Percentiles rank a stretch among this genome's conserved stretches.
Evolutionary conservation across 2,329 filamentous ascomycete genomes (phyloP).

Genomic region (Fusarium udum): DNA sequence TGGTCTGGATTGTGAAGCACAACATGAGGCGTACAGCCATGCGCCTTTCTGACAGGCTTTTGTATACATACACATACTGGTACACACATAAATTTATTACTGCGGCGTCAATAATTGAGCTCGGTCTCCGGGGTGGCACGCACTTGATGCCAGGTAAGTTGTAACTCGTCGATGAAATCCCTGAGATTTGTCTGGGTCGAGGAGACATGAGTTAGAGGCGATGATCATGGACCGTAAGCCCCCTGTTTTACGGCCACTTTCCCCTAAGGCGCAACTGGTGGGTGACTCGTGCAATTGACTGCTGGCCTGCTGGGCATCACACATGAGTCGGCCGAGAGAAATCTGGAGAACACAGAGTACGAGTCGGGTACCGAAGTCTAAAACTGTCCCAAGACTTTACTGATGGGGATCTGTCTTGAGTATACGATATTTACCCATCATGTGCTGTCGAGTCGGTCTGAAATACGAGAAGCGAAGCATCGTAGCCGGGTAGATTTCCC

Average conservation of each 20-base stretch:
- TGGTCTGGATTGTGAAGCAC: constrained; percentile 1
- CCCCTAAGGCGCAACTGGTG: constrained; percentile 2
- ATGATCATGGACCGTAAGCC: constrained; percentile 23
- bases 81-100: neutral
- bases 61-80: too few species aligned
- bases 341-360: constrained; percentile 5
- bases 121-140: constrained; percentile 10
- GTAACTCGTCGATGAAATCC: constrained; percentile 1
- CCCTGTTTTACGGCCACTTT: constrained; percentile 14
- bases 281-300: constrained; percentile 15
- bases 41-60: constrained; percentile 2
- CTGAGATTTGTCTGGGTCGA: neutral
- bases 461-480: constrained; percentile 31
- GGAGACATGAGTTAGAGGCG: neutral
- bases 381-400: constrained; percentile 7
- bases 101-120: constrained; percentile 14
- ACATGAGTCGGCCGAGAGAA: constrained; percentile 29
- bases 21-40: neutral
- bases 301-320: neutral
- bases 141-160: constrained; percentile 7
- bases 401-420: neutral
- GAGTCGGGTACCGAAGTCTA: constrained; percentile 15
- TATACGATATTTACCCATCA: constrained; percentile 18
- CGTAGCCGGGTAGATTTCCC: constrained; percentile 1
- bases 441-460: constrained; percentile 18